These are phyloP conservation scores for Tolypocladium inflatum DNA, from an alignment of 2,329 filamentous ascomycete species.

Conservation along the genomic window DNA sequence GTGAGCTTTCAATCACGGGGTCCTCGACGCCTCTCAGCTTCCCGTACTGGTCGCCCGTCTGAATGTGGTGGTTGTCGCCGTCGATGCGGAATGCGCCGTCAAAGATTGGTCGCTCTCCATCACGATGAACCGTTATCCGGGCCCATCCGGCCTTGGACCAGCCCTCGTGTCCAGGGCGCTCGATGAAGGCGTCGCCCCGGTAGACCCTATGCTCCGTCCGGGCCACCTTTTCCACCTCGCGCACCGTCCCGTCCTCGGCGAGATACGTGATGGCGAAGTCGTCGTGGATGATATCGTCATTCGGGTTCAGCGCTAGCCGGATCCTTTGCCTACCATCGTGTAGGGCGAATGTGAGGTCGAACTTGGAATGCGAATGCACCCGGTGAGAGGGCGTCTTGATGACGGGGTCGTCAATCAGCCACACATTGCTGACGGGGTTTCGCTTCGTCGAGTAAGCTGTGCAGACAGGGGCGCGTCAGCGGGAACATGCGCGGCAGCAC, in stretches of 20 bases:
- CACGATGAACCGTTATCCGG: slow-evolving; percentile 64
- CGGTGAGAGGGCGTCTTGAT: slow-evolving; percentile 73
- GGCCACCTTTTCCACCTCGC: slow-evolving; percentile 57
- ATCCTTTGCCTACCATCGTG: slow-evolving; percentile 58
- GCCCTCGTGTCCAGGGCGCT: slow-evolving; percentile 45
- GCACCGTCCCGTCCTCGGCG: slow-evolving; percentile 59
- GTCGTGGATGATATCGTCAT: slow-evolving; percentile 77
- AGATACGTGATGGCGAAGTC: slow-evolving; percentile 67
- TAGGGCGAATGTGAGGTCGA: slow-evolving; percentile 76
- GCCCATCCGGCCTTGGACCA: slow-evolving; percentile 87
- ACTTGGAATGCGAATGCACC: slow-evolving; percentile 70
- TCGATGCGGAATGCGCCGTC: slow-evolving; percentile 80
- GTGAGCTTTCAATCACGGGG: slow-evolving; percentile 45
- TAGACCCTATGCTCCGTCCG: slow-evolving; percentile 72
- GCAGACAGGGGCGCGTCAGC: slow-evolving; percentile 11
- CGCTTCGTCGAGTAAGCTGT: slow-evolving; percentile 63
- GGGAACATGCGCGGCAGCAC: neutral
- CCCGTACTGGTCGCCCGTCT: slow-evolving; percentile 64
- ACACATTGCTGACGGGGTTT: slow-evolving; percentile 67
- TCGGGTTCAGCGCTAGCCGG: slow-evolving; percentile 76
- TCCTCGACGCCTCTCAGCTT: slow-evolving; percentile 64
- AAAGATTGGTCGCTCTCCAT: slow-evolving; percentile 73
- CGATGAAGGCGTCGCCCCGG: slow-evolving; percentile 68
- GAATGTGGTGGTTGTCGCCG: slow-evolving; percentile 79
- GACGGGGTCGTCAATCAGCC: slow-evolving; percentile 61